Evolutionary conservation across 169 alveolate genomes (phyloP), one percentile per base, ranked within the genome.

Genomic region (Plasmodium gaboni): DNA sequence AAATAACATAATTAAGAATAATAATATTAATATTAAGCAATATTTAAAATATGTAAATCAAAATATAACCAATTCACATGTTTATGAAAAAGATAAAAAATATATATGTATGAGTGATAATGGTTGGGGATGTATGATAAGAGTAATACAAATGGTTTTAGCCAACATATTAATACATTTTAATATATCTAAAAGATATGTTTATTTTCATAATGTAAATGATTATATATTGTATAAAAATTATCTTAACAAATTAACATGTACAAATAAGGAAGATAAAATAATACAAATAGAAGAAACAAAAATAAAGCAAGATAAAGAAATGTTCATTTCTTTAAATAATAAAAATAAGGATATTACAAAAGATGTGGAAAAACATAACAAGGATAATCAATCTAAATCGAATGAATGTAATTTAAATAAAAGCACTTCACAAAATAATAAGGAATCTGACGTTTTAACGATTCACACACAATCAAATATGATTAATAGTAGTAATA

Each of bases 71-170:
- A 74, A 60, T 26, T 24, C 24, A 13, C 24, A n/a, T 38, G 10
- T 6, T 9, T 26, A 50, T 42, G 73, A 32, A 15, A 55, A 74
- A 51, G 63, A 69, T 51, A 63, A 65, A 2, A 90, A 55, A 72
- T 89, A 86, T 12, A 73, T 74, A 44, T 73, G 50, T 71, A 70
- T 83, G 80, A 88, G 92, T 38, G 96, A 93, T 64, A 50, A 38
- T 17, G 95, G 95, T 17, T 93, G 96, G 96, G 96, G 96, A 8
- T 93, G 96, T 44, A 93, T 88, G 68, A 48, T 93, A 46, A 48
- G 96, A 68, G 88, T 93, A 38, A 92, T 94, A 28, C 96, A 93
- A 76, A 93, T 93, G 96, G 94, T 94, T 12, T 53, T 93, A 63
- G 94, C 94, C 0, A 88, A 91, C 50, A 92, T 92, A 53, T 88